These are phyloP conservation scores for Solanum hybrid DNA, from an alignment of 305 asterid species.

Conservation along the genomic window DNA sequence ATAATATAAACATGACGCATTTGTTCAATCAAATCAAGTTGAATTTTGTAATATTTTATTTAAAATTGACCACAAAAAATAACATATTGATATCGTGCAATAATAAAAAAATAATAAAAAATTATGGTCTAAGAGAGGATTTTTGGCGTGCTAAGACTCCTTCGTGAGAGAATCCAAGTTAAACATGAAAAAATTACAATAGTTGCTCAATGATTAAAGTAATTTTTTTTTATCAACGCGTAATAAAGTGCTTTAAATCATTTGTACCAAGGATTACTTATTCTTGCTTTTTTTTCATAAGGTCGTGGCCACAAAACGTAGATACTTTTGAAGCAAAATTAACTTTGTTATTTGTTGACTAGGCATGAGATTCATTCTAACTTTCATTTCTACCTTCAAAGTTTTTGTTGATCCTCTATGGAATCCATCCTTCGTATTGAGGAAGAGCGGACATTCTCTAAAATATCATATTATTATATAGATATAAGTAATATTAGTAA, in stretches of 20 bases:
- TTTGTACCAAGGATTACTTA: fast-evolving
- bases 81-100: background rate
- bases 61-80: background rate
- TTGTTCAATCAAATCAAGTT: background rate
- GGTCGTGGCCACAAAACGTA: fast-evolving
- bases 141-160: background rate
- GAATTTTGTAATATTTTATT: background rate
- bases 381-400: background rate
- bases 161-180: background rate
- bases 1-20: background rate
- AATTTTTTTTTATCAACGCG: fast-evolving
- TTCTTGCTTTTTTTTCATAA: background rate
- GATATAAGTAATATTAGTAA: no score
- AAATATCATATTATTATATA: background rate
- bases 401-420: background rate
- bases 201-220: background rate
- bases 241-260: background rate
- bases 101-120: background rate
- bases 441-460: background rate
- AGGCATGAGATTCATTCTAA: background rate
- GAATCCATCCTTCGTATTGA: background rate
- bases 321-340: background rate
- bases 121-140: background rate
- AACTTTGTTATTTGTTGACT: background rate
- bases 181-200: background rate